Percentiles rank a stretch among this genome's conserved stretches.
Evolutionary conservation across 768 basidiomycete genomes (phyloP).

Genomic region (Solioccasus polychromus): DNA sequence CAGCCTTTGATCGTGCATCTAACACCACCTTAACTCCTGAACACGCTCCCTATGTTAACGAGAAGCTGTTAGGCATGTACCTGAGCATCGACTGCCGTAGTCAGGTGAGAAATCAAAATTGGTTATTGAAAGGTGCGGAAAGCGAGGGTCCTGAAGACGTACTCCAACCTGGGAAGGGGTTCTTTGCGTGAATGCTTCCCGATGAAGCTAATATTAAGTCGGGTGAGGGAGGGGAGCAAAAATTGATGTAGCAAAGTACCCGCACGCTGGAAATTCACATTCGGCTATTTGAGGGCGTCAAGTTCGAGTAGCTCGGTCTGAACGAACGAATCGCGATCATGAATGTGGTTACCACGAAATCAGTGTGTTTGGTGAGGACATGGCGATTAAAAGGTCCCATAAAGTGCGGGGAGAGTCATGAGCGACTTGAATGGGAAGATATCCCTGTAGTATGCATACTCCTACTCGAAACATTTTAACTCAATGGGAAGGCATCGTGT

Average conservation of each 20-base stretch:
- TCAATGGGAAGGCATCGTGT: conserved; percentile 24
- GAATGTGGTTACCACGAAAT: conserved; percentile 32
- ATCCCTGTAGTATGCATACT: conserved; percentile 41
- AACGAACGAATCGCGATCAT: conserved; percentile 30
- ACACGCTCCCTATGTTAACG: conserved; percentile 47
- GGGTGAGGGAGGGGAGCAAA: conserved; percentile 42
- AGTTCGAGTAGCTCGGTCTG: conserved; percentile 28
- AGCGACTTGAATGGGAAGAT: conserved; percentile 44
- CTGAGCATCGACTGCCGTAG: conserved; percentile 43
- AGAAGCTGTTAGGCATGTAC: conserved; percentile 49
- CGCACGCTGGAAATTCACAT: conserved; percentile 40
- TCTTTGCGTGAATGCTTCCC: conserved; percentile 27
- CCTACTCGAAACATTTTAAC: conserved; percentile 48
- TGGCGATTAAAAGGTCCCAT: conserved; percentile 46
- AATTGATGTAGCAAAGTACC: conserved; percentile 44
- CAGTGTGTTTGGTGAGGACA: conserved; percentile 27
- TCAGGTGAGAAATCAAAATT: conserved; percentile 42
- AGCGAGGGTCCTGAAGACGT: conserved; percentile 56
- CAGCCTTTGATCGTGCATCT: conserved; percentile 38
- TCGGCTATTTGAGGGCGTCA: conserved; percentile 39
- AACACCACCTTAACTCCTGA: conserved; percentile 40
- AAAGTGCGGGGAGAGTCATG: conserved; percentile 38
- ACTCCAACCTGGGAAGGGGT: conserved; percentile 46
- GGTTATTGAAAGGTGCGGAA: conserved; percentile 47
- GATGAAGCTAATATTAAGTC: conserved; percentile 42